Conservation (phyloP, 2,329 filamentous ascomycete species). For the Ophiostoma tasmaniense region DNA sequence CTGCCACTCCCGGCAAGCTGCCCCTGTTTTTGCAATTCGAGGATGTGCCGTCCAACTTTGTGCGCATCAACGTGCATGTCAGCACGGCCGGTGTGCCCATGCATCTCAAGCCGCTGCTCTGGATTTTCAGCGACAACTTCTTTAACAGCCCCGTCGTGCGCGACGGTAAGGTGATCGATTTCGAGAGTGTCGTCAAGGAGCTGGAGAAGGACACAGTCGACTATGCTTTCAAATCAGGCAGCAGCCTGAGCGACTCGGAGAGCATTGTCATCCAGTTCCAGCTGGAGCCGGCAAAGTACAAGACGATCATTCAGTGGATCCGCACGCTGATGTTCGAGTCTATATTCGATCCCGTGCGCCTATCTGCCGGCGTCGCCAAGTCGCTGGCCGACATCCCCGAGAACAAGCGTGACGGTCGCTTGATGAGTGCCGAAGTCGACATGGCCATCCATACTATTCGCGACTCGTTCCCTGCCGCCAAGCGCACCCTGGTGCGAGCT, state of each 20-base stretch:
- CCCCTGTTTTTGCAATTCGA: conserved; percentile 95
- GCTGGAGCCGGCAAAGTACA: conserved; percentile 81
- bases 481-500: conserved; percentile 75
- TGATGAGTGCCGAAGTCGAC: conserved; percentile 57
- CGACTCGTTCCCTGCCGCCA: conserved; percentile 67
- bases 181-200: conserved; percentile 86
- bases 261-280: conserved; percentile 75
- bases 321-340: conserved; percentile 80
- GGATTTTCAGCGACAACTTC: conserved; percentile 83
- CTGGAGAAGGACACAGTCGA: conserved; percentile 86
- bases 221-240: conserved; percentile 64
- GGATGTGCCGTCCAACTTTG: conserved; percentile 86
- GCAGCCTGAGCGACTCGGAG: conserved; percentile 67
- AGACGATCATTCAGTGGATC: conserved; percentile 72
- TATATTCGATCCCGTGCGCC: conserved; percentile 66
- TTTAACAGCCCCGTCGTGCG: conserved; percentile 83
- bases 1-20: conserved; percentile 40
- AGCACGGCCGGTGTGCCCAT: conserved; percentile 69
- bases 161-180: conserved; percentile 68
- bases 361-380: conserved; percentile 63
- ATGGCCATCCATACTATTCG: conserved; percentile 73
- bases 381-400: conserved; percentile 88
- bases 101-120: conserved; percentile 75
- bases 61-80: conserved; percentile 72
- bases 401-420: conserved; percentile 74